Evolutionary conservation across 352 stramenopile genomes (phyloP).

Genomic region (Globisporangium alternatum): DNA sequence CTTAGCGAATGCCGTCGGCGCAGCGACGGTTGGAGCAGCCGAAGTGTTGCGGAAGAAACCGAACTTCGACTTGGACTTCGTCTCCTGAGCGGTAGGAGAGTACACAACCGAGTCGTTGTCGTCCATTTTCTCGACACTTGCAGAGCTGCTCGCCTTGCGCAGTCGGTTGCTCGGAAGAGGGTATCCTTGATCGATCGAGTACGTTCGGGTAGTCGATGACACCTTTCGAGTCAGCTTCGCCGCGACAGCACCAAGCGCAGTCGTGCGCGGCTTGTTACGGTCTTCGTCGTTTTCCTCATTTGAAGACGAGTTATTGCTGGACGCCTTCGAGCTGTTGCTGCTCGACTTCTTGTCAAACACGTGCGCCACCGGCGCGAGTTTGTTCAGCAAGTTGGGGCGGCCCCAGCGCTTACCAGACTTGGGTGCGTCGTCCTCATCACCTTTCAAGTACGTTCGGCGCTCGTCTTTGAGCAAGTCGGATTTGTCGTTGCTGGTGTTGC

Average conservation of each 20-base stretch:
- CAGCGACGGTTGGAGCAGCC: slow-evolving; percentile 2
- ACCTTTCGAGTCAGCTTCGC: slow-evolving; percentile 15
- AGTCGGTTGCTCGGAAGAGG: slow-evolving; percentile 19
- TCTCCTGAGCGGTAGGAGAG: slow-evolving; percentile 10
- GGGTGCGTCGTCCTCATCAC: background rate
- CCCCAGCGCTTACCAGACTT: slow-evolving; percentile 15
- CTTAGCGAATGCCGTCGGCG: slow-evolving; percentile 15
- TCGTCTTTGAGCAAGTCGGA: background rate
- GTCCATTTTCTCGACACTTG: slow-evolving; percentile 7
- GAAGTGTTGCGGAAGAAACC: slow-evolving; percentile 10
- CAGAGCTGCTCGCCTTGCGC: slow-evolving; percentile 19
- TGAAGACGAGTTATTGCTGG: slow-evolving; percentile 13
- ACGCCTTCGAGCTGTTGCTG: slow-evolving; percentile 16
- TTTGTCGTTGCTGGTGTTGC: background rate
- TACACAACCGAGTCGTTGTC: slow-evolving; percentile 19
- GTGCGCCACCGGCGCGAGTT: slow-evolving; percentile 14
- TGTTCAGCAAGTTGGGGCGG: slow-evolving; percentile 23
- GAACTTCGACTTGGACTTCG: slow-evolving; percentile 21
- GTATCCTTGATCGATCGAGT: slow-evolving; percentile 11
- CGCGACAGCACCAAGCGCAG: slow-evolving; percentile 13
- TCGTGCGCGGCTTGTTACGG: slow-evolving; percentile 1
- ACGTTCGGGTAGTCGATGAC: slow-evolving; percentile 1
- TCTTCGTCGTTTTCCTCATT: slow-evolving; percentile 13
- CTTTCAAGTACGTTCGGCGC: slow-evolving; percentile 12
- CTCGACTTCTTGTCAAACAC: slow-evolving; percentile 21